These are phyloP conservation scores for Wickerhamiella cacticola DNA, from an alignment of 805 yeast genomes.

Conservation along the genomic window DNA sequence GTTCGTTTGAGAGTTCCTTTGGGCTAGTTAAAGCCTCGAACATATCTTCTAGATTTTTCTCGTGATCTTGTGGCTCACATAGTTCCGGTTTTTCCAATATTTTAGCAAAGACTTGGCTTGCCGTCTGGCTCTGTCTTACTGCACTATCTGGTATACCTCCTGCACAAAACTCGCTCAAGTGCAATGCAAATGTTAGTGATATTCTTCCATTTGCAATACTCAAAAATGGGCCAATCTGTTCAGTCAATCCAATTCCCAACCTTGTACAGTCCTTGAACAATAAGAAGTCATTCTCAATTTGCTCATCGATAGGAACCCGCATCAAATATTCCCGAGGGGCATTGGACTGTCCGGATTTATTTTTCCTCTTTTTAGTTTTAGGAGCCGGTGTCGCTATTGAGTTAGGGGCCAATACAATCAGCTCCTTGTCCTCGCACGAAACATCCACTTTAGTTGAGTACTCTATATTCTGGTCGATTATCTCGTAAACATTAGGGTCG, in stretches of 20 bases:
- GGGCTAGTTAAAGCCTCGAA: slow-evolving; percentile 7
- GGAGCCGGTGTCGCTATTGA: not conserved
- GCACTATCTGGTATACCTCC: slow-evolving; percentile 3
- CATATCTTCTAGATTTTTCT: slow-evolving; percentile 1
- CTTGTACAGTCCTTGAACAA: not conserved
- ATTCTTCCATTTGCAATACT: slow-evolving; percentile 1
- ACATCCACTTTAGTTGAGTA: not conserved
- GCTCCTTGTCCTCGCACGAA: not conserved
- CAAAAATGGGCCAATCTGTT: slow-evolving; percentile 1
- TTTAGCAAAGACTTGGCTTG: not conserved
- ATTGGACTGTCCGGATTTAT: not conserved
- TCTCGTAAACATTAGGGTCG: slow-evolving; percentile 5
- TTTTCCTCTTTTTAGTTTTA: not conserved
- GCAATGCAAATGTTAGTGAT: not conserved
- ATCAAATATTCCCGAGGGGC: slow-evolving; percentile 5
- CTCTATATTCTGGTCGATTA: not conserved
- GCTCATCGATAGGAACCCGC: not conserved
- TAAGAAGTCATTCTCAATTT: not conserved
- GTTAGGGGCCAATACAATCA: slow-evolving; percentile 1
- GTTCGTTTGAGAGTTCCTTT: not conserved
- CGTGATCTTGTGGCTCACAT: not conserved
- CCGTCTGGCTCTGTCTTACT: slow-evolving; percentile 3
- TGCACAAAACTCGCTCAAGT: not conserved
- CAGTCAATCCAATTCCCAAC: not conserved
- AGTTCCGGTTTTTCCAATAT: slow-evolving; percentile 2